These are phyloP conservation scores for Cladosporium cucumerinum DNA, from an alignment of 2,329 filamentous ascomycete genomes.

Conservation along the genomic window DNA sequence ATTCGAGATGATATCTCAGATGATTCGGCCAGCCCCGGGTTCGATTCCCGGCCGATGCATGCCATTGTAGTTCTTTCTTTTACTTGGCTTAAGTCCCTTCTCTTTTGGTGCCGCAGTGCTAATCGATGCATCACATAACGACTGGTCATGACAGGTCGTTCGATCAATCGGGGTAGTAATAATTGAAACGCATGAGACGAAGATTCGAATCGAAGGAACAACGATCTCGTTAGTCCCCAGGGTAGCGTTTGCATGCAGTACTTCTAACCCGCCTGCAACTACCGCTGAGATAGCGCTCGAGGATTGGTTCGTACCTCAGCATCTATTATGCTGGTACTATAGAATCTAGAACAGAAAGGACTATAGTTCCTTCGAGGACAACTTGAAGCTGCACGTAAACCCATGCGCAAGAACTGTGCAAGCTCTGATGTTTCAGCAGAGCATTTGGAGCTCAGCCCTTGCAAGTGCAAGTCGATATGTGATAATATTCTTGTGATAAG, in stretches of 20 bases:
- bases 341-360: no score
- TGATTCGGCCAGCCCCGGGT: constrained; percentile 11
- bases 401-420: not conserved
- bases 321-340: no score
- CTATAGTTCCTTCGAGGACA: no score
- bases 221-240: no score
- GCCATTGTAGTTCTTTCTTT: not conserved
- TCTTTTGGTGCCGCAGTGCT: not conserved
- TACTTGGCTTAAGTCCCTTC: not conserved
- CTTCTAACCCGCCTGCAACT: no score
- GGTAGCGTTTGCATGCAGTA: no score
- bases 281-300: no score
- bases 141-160: not conserved
- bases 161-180: not conserved
- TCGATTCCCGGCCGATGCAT: constrained; percentile 13
- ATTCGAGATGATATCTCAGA: not conserved
- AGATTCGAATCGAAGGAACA: no score
- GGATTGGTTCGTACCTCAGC: no score
- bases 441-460: not conserved
- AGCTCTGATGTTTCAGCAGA: not conserved
- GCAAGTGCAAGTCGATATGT: not conserved
- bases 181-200: not conserved
- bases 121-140: not conserved
- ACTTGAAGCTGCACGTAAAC: not conserved
- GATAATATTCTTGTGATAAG: not conserved